These are phyloP conservation scores for Talaromyces thailandensis DNA, from an alignment of 495 filamentous ascomycete genomes.

Conservation along the genomic window DNA sequence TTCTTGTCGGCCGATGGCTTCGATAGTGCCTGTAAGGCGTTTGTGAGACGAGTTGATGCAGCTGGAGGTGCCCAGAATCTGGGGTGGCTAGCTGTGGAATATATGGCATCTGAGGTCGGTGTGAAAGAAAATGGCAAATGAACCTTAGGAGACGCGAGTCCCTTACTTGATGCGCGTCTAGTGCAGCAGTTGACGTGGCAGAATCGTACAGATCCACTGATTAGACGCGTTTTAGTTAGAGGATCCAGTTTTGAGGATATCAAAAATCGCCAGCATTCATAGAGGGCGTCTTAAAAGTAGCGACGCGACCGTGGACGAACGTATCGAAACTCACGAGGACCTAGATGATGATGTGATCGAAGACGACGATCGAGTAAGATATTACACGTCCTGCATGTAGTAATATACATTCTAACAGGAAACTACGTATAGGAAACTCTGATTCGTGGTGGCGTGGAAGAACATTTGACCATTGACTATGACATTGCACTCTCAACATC, in stretches of 20 bases:
- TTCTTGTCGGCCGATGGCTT: constrained; percentile 53
- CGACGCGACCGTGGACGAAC: constrained; percentile 6
- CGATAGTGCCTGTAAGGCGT: constrained; percentile 46
- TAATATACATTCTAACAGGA: neutral
- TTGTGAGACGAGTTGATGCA: constrained; percentile 42
- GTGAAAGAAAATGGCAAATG: constrained; percentile 10
- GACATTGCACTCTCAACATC: constrained; percentile 42
- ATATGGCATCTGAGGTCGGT: constrained; percentile 19
- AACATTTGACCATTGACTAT: constrained; percentile 38
- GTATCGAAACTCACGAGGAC: neutral
- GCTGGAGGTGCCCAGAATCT: constrained; percentile 26
- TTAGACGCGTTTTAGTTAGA: constrained; percentile 12
- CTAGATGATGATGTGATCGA: constrained; percentile 2
- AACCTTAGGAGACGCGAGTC: constrained; percentile 23
- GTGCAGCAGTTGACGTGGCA: neutral
- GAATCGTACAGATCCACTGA: neutral
- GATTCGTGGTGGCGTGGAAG: constrained; percentile 14
- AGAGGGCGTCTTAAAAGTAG: neutral
- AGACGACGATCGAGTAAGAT: constrained; percentile 7
- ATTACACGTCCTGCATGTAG: neutral
- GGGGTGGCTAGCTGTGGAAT: constrained; percentile 32
- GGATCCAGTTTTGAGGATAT: constrained; percentile 27
- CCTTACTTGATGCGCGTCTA: constrained; percentile 1
- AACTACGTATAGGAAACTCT: constrained; percentile 32
- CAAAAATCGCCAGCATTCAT: constrained; percentile 13